Evolutionary conservation across 768 basidiomycete species (phyloP), one percentile per base, ranked within the genome.

Genomic region (Tylopilus intermedius): DNA sequence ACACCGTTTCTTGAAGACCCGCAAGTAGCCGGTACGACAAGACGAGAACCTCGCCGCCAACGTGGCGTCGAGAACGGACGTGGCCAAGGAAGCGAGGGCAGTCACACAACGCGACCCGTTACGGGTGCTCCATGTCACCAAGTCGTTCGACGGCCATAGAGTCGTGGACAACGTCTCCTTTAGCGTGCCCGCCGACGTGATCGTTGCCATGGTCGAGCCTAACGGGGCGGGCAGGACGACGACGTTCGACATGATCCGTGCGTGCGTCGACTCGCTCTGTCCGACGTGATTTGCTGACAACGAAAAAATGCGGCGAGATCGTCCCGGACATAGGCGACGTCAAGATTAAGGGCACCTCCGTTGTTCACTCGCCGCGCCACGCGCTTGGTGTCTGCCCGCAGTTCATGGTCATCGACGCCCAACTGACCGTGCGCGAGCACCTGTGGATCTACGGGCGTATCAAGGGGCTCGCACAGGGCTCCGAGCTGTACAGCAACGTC

Each of bases 301-400:
- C 24, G 35, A n/a, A 43, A 57, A 86, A 18, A 18, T 84, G 86
- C 24, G 86, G 86, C 0, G 82, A 88, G 58, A 72, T 86, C 29
- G 65, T 79, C 26, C 88, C 88, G 0, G 81, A 87, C 56, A 56
- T 68, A 1, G 89, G 89, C 1, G 86, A 90, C 56, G 78, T 88
- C 14, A 62, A 79, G 46, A 85, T 92, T 61, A 78, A 80, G 49
- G 83, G 79, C 3, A 72, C 75, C 30, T 90, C 87, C 3, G 82
- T 87, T 35, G 71, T 87, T 26, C 73, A 75, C n/a, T 74, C 82
- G 50, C 81, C 88, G 0, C 78, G 79, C 22, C 74, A 67, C 5
- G 86, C 88, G 35, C 78, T 92, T 6, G 89, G 89, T 3, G 86
- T 92, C 46, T 92, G 88, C 64, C 88, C 88, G 0, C 89, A 90